Conservation (phyloP, 208 protist species). For the Acanthamoeba culbertsoni region DNA sequence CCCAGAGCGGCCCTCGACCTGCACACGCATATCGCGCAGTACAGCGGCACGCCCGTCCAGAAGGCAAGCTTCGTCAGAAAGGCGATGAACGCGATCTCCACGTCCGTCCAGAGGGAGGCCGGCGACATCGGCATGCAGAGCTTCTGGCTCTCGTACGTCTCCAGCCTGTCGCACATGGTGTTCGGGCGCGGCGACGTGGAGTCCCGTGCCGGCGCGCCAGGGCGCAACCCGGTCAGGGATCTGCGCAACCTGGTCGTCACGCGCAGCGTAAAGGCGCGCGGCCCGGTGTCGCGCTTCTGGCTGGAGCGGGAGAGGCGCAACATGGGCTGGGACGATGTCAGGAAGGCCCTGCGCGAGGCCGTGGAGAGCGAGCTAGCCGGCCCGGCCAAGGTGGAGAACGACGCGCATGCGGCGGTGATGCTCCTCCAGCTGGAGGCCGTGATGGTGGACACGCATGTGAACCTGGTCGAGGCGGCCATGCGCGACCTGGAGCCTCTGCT, state of each 20-base stretch:
- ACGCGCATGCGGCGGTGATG: neutral
- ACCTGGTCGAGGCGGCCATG: neutral
- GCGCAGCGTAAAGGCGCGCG: neutral
- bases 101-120: neutral
- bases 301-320: neutral
- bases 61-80: neutral
- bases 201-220: neutral
- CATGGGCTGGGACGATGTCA: neutral
- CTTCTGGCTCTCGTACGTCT: constrained; percentile 22
- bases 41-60: neutral
- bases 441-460: neutral
- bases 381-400: neutral
- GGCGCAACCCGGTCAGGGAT: neutral
- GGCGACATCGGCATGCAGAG: constrained; percentile 14
- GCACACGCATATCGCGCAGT: neutral
- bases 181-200: neutral
- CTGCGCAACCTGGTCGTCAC: constrained; percentile 12
- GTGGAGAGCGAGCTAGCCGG: too few relatives aligned
- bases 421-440: neutral
- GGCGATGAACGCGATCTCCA: neutral
- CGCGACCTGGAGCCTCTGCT: neutral
- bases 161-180: neutral
- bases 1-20: neutral
- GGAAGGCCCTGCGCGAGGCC: neutral
- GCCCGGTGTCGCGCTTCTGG: neutral